Conservation (phyloP, 805 yeast genomes). For the Nakazawaea pomicola region DNA sequence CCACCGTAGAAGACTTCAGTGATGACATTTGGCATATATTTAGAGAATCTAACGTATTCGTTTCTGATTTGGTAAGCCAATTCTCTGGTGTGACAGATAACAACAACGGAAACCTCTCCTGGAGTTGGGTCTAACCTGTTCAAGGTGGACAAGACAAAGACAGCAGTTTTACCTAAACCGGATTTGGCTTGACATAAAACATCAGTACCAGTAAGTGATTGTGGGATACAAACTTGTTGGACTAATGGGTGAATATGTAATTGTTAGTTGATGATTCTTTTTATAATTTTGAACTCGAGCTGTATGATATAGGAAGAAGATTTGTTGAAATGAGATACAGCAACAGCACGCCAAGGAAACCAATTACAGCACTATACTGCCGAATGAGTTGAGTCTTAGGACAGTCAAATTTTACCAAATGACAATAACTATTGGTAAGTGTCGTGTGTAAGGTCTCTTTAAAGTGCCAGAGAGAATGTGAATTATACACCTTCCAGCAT, state of each 20-base stretch:
- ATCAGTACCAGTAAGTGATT: slow-evolving; percentile 95
- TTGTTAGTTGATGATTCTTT: slow-evolving; percentile 12
- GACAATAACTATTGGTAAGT: no score
- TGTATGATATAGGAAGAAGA: neutral
- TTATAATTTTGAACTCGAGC: neutral
- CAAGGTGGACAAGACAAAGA: slow-evolving; percentile 89
- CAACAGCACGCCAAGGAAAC: no score
- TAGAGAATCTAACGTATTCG: slow-evolving; percentile 95
- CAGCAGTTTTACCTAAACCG: slow-evolving; percentile 99
- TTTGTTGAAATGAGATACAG: no score
- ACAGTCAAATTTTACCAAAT: no score
- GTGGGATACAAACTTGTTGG: slow-evolving; percentile 98
- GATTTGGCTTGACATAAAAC: slow-evolving; percentile 99
- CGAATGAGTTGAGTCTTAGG: no score
- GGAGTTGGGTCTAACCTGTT: slow-evolving; percentile 97
- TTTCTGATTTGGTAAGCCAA: slow-evolving; percentile 97
- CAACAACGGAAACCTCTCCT: slow-evolving; percentile 93
- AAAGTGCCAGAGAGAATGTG: no score
- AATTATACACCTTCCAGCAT: no score
- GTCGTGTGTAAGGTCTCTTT: no score
- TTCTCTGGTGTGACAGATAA: slow-evolving; percentile 97
- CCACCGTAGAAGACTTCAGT: slow-evolving; percentile 98
- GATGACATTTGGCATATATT: slow-evolving; percentile 96
- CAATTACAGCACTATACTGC: no score
- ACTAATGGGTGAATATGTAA: slow-evolving; percentile 45